A percentile compares a stretch with the other conserved stretches of the same genome.
These are phyloP conservation scores for Madurella mycetomatis DNA, from an alignment of 2,329 filamentous ascomycete genomes.

Conservation along the genomic window DNA sequence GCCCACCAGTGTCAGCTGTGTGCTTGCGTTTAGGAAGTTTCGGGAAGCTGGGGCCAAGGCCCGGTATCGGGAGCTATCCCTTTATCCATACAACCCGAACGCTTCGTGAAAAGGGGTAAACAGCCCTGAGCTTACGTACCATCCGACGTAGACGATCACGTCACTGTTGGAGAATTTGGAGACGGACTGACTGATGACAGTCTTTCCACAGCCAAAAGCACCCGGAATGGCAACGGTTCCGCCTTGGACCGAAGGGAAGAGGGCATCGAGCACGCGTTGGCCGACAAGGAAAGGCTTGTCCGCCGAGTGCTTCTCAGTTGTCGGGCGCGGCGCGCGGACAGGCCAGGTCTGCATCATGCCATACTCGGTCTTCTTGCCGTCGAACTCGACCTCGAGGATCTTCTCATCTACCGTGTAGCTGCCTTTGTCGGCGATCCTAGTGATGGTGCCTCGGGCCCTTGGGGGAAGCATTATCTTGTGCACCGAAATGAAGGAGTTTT, in stretches of 20 bases:
- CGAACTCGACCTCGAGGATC: slow-evolving; percentile 93
- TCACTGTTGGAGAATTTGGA: slow-evolving; percentile 99
- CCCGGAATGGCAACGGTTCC: slow-evolving; percentile 97
- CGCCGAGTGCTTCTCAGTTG: slow-evolving; percentile 86
- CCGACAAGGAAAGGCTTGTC: slow-evolving; percentile 92
- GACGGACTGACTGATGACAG: slow-evolving; percentile 95
- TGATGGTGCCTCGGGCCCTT: slow-evolving; percentile 85
- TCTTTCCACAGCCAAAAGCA: slow-evolving; percentile 98
- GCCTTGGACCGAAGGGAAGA: slow-evolving; percentile 95
- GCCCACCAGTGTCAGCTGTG: neutral
- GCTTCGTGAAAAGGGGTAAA: slow-evolving; percentile 27
- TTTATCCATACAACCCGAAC: no score
- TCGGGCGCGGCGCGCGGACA: slow-evolving; percentile 89
- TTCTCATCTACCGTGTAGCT: slow-evolving; percentile 92
- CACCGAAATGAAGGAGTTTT: slow-evolving; percentile 90
- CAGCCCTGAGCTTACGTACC: neutral
- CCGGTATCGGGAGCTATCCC: no score
- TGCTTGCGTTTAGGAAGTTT: no score
- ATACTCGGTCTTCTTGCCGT: slow-evolving; percentile 89
- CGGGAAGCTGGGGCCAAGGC: no score
- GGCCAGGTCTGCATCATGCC: slow-evolving; percentile 99
- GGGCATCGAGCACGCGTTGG: slow-evolving; percentile 90
- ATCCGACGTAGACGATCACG: slow-evolving; percentile 93
- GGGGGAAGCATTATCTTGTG: slow-evolving; percentile 93
- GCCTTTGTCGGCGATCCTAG: slow-evolving; percentile 81